phyloP scores from a whole-genome alignment of 441 rosid species.

The Syzygium malaccense region DNA sequence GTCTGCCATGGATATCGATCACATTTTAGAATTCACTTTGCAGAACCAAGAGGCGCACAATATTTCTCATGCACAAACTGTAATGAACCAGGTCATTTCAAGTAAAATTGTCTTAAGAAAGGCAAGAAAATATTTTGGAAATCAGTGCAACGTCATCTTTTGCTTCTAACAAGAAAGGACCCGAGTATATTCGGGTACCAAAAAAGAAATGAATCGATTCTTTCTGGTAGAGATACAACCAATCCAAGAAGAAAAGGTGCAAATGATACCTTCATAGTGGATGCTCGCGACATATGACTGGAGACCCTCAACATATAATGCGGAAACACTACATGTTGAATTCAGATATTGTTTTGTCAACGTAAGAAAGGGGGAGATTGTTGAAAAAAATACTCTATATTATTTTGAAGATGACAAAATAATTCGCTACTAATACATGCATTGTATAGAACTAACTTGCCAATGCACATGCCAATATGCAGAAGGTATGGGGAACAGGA shows the following conservation, averaged over 20 bases:
- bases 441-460: background rate
- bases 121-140: background rate
- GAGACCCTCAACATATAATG: background rate
- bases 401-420: background rate
- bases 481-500: background rate
- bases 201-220: background rate
- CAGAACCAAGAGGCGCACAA: background rate
- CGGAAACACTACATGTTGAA: background rate
- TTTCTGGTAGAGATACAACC: background rate
- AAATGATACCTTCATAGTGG: background rate
- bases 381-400: background rate
- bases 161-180: background rate
- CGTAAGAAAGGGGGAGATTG: background rate
- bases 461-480: background rate
- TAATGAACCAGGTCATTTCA: background rate
- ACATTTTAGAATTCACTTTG: background rate
- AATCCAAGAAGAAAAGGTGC: background rate
- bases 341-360: background rate
- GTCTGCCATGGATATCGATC: background rate
- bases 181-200: background rate
- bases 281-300: background rate
- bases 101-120: background rate
- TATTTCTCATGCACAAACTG: background rate
- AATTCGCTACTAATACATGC: background rate
- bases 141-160: background rate